Conservation (phyloP, 164 flowering plant species). For the Aristolochia fimbriata region DNA sequence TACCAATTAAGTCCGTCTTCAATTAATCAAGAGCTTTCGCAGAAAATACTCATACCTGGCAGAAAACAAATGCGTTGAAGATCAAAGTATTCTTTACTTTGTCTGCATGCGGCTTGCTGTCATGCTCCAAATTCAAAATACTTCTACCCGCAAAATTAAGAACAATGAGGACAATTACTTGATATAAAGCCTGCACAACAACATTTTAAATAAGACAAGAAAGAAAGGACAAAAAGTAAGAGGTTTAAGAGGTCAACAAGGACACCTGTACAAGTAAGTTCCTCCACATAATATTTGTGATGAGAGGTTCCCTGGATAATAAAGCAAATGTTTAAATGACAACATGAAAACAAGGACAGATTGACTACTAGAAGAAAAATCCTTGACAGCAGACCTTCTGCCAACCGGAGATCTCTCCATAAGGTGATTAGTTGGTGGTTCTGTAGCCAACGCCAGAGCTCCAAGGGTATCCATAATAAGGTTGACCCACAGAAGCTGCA, state of each 20-base stretch:
- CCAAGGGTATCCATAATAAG: conserved; percentile 98
- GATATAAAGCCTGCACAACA: conserved; percentile 69
- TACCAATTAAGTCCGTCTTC: no score
- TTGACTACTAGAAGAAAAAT: neutral
- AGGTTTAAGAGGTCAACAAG: neutral
- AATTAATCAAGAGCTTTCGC: no score
- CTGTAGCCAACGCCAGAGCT: conserved; percentile 95
- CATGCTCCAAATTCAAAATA: conserved; percentile 28
- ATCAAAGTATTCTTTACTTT: conserved; percentile 73
- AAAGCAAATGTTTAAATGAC: neutral
- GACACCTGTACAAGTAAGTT: conserved; percentile 75
- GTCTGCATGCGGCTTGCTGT: conserved; percentile 28
- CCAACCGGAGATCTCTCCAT: conserved; percentile 88
- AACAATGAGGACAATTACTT: conserved; percentile 71
- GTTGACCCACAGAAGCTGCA: conserved; percentile 95
- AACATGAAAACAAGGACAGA: no score
- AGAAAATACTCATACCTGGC: conserved; percentile 67
- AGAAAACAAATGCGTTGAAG: conserved; percentile 84
- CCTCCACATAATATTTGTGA: conserved; percentile 98
- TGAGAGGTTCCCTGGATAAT: conserved; percentile 71
- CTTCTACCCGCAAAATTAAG: conserved; percentile 61
- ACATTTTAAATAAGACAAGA: neutral
- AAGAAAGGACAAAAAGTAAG: neutral
- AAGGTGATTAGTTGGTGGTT: conserved; percentile 92
- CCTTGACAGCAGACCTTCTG: conserved; percentile 39